Percentiles rank a stretch among this genome's conserved stretches.
Conservation (phyloP, 306 rosid species). For the Aeschynomene evenia region DNA sequence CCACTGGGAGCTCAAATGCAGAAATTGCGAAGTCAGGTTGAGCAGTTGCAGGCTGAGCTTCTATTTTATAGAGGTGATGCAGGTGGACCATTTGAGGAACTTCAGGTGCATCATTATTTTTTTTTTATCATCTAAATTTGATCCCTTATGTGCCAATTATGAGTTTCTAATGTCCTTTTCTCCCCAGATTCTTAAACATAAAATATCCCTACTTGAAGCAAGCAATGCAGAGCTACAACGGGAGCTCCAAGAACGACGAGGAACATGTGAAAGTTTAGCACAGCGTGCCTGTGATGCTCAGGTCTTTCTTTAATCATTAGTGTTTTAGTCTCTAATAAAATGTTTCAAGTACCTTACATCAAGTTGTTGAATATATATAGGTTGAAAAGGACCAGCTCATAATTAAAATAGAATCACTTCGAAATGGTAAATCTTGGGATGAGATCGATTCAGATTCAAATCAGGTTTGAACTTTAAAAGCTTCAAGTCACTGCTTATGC, state of each 20-base stretch:
- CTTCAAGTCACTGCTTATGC: neutral
- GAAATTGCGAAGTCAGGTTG: slow-evolving; percentile 82
- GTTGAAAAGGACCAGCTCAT: slow-evolving; percentile 81
- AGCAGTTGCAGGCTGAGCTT: slow-evolving; percentile 89
- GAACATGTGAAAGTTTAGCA: slow-evolving; percentile 35
- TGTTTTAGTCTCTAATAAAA: slow-evolving; percentile 16
- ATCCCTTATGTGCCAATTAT: slow-evolving; percentile 5
- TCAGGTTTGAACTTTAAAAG: slow-evolving; percentile 62
- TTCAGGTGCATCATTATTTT: slow-evolving; percentile 55
- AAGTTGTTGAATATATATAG: slow-evolving; percentile 39
- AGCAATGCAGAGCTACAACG: slow-evolving; percentile 71
- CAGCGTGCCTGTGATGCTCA: slow-evolving; percentile 44
- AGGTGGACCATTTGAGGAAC: slow-evolving; percentile 74
- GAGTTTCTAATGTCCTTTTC: slow-evolving; percentile 19
- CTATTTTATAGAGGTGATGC: slow-evolving; percentile 68
- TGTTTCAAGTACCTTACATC: slow-evolving; percentile 29
- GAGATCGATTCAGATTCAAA: slow-evolving; percentile 71
- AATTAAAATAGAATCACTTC: slow-evolving; percentile 69
- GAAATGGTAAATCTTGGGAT: slow-evolving; percentile 93
- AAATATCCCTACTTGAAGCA: slow-evolving; percentile 87
- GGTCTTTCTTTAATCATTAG: slow-evolving; percentile 32
- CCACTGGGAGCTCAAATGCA: slow-evolving; percentile 82
- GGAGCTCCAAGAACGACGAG: slow-evolving; percentile 55
- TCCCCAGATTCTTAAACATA: slow-evolving; percentile 78
- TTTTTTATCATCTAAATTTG: neutral